Conservation (phyloP, 2,329 filamentous ascomycete genomes). For the Delphinella strobiligena region DNA sequence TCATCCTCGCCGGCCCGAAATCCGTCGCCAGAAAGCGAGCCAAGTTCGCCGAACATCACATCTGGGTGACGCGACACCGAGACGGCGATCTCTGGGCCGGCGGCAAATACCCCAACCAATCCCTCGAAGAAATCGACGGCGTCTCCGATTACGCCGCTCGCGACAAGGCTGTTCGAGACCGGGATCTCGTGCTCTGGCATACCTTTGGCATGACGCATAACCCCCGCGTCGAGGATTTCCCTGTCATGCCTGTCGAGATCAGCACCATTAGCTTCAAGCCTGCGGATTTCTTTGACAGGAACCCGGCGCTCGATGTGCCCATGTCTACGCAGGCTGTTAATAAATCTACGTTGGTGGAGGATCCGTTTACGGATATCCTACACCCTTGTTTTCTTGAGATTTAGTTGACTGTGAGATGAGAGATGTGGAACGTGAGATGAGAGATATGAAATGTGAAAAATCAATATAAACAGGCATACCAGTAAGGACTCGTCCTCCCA, state of each 20-base stretch:
- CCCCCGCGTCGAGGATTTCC: conserved; percentile 80
- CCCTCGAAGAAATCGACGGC: conserved; percentile 15
- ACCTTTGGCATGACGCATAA: conserved; percentile 88
- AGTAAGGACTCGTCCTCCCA: too few relatives aligned
- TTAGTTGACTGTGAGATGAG: too few relatives aligned
- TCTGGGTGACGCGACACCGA: conserved; percentile 38
- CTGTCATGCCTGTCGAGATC: conserved; percentile 76
- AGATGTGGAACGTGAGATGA: too few relatives aligned
- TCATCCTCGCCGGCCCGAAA: conserved; percentile 30
- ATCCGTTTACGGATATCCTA: too few relatives aligned
- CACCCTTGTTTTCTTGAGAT: too few relatives aligned
- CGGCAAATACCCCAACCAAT: conserved; percentile 31
- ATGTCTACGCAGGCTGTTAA: conserved; percentile 38
- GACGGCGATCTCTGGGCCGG: conserved; percentile 36
- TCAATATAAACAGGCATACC: too few relatives aligned
- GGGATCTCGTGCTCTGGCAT: conserved; percentile 87
- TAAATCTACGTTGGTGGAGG: background rate
- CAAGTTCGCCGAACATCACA: conserved; percentile 33
- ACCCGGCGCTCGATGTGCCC: conserved; percentile 40
- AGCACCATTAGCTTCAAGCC: conserved; percentile 26
- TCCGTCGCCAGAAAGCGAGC: conserved; percentile 31
- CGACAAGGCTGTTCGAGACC: conserved; percentile 49
- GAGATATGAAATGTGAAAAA: too few relatives aligned
- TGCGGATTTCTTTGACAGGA: conserved; percentile 38
- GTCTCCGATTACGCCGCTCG: conserved; percentile 29